These are phyloP conservation scores for Cutaneotrichosporon sp. DNA, from an alignment of 1,284 basidiomycete species.

Conservation along the genomic window DNA sequence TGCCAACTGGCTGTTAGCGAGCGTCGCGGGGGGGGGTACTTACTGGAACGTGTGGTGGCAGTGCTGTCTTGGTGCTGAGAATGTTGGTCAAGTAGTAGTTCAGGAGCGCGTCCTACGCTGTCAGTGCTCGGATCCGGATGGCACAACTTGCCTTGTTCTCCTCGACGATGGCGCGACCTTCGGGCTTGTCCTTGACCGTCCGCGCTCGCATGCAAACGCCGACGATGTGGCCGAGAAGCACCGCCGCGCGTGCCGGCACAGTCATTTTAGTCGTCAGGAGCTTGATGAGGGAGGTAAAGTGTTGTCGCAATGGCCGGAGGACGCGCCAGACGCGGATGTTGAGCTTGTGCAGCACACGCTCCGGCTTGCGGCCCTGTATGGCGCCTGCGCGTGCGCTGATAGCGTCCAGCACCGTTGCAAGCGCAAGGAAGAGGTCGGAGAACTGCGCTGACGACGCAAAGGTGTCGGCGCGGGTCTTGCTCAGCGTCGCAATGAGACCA, in stretches of 20 bases:
- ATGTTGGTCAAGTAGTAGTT: slow-evolving; percentile 39
- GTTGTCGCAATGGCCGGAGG: slow-evolving; percentile 27
- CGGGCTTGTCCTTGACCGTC: slow-evolving; percentile 11
- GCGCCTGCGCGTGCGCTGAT: slow-evolving; percentile 20
- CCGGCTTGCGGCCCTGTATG: slow-evolving; percentile 1
- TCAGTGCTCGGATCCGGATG: slow-evolving; percentile 3
- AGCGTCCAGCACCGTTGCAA: slow-evolving; percentile 38
- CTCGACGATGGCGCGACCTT: slow-evolving; percentile 25
- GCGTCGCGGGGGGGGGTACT: slow-evolving; percentile 1
- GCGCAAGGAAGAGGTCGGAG: slow-evolving; percentile 30
- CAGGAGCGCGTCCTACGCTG: slow-evolving; percentile 27
- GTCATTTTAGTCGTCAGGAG: slow-evolving; percentile 28
- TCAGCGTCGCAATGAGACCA: slow-evolving; percentile 29
- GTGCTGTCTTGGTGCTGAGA: slow-evolving; percentile 35
- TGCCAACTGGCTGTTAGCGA: slow-evolving; percentile 12
- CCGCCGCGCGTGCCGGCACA: slow-evolving; percentile 26
- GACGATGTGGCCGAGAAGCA: slow-evolving; percentile 38
- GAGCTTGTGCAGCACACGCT: slow-evolving; percentile 31
- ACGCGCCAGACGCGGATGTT: slow-evolving; percentile 37
- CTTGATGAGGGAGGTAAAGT: slow-evolving; percentile 31
- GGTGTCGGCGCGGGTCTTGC: slow-evolving; percentile 19
- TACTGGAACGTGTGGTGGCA: slow-evolving; percentile 31
- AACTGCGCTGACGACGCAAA: slow-evolving; percentile 30
- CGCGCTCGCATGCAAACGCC: slow-evolving; percentile 35
- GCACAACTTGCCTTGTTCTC: slow-evolving; percentile 27